These are phyloP conservation scores for Pseudocercospora macadamiae DNA, from an alignment of 2,329 filamentous ascomycete genomes.

Conservation along the genomic window DNA sequence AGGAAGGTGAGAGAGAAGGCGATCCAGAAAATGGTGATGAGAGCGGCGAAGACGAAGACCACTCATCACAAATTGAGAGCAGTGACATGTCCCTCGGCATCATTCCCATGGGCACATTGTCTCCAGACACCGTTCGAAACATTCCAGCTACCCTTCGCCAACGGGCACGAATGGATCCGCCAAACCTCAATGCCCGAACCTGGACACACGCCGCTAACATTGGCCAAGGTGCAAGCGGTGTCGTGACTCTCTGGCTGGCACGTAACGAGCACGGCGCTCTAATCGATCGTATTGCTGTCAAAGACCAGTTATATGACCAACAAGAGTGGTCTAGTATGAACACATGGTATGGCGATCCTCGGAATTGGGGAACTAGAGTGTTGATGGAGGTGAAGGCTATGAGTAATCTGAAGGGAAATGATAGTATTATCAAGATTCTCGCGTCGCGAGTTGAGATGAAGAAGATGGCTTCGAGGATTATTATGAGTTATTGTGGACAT, in stretches of 20 bases:
- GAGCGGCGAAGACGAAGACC: neutral
- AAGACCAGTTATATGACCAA: neutral
- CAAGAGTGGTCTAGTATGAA: neutral
- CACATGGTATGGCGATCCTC: conserved; percentile 9
- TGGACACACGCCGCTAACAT: neutral
- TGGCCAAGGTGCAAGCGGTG: neutral
- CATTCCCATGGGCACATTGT: no score
- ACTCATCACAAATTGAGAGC: no score
- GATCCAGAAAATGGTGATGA: neutral
- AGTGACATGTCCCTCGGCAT: no score
- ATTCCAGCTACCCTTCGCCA: no score
- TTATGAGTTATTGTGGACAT: conserved; percentile 6
- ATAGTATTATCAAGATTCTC: neutral
- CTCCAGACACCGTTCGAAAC: no score
- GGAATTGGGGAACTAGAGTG: neutral
- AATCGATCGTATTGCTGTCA: conserved; percentile 10
- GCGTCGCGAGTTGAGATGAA: neutral
- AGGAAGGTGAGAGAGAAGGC: neutral
- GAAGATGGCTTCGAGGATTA: conserved; percentile 8
- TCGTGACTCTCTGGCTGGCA: neutral
- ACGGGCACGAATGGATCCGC: no score
- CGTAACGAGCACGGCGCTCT: neutral
- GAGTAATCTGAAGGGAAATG: neutral
- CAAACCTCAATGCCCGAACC: neutral
- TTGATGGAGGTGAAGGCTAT: conserved; percentile 5